A percentile compares a stretch with the other conserved stretches of the same genome.
phyloP scores from a whole-genome alignment of 1,284 basidiomycete genomes.

The Rhodotorula sp. region DNA sequence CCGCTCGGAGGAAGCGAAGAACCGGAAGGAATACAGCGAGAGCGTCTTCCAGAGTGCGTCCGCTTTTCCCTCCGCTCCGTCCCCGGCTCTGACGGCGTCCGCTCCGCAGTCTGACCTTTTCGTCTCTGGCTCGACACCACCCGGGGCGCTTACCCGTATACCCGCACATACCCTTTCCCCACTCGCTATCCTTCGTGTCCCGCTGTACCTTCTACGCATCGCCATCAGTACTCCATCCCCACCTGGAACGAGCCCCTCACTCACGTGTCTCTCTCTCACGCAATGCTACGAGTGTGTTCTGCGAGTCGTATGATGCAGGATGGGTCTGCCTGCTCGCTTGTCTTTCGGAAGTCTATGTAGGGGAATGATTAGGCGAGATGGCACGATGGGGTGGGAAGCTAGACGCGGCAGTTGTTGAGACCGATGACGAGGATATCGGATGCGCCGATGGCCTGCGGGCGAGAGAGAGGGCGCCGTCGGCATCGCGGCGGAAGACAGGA shows the following conservation, averaged over 20 bases:
- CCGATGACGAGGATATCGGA: constrained; percentile 87
- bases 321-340: too few relatives aligned
- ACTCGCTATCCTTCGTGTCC: not conserved
- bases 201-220: too few relatives aligned
- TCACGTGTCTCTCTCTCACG: too few relatives aligned
- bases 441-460: constrained; percentile 59
- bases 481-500: not conserved
- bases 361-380: not conserved
- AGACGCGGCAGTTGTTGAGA: constrained; percentile 92
- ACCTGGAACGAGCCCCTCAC: not conserved
- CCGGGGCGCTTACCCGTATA: too few relatives aligned
- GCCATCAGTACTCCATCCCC: too few relatives aligned
- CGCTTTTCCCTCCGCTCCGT: not conserved
- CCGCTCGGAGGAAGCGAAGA: constrained; percentile 56
- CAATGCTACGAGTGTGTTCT: too few relatives aligned
- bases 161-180: too few relatives aligned
- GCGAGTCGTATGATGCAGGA: too few relatives aligned
- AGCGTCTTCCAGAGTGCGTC: constrained; percentile 26
- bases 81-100: too few relatives aligned
- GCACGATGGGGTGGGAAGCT: constrained; percentile 30
- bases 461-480: too few relatives aligned
- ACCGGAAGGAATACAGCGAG: constrained; percentile 18
- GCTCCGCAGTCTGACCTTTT: not conserved
- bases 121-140: too few relatives aligned
- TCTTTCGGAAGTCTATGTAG: constrained; percentile 1